A percentile compares a stretch with the other conserved stretches of the same genome.
These are phyloP conservation scores for Gymnopilus dilepis DNA, from an alignment of 768 basidiomycete genomes.

Conservation along the genomic window DNA sequence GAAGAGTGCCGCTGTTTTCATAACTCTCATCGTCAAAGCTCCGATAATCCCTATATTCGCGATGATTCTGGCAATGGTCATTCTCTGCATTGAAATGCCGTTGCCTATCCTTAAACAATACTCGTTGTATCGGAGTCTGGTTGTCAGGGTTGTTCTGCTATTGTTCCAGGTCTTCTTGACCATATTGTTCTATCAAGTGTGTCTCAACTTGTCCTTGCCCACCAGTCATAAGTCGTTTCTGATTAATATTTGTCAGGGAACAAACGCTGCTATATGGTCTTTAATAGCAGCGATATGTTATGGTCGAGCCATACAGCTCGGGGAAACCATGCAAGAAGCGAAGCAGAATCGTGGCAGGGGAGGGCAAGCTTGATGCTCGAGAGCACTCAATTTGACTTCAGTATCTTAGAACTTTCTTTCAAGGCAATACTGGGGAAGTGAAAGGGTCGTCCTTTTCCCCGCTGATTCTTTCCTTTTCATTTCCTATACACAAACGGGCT, in stretches of 20 bases:
- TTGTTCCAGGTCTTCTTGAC: slow-evolving; percentile 65
- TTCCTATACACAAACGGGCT: slow-evolving; percentile 24
- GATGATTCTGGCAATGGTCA: slow-evolving; percentile 61
- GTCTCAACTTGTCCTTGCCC: slow-evolving; percentile 18
- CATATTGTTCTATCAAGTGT: slow-evolving; percentile 79
- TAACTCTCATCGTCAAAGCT: slow-evolving; percentile 74
- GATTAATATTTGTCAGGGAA: slow-evolving; percentile 60
- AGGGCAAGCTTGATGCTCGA: slow-evolving; percentile 53
- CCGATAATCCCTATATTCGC: slow-evolving; percentile 77
- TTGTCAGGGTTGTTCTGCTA: slow-evolving; percentile 65
- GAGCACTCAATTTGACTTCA: slow-evolving; percentile 12
- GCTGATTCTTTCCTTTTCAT: slow-evolving; percentile 26
- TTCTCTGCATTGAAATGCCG: slow-evolving; percentile 77
- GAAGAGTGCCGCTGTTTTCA: slow-evolving; percentile 63
- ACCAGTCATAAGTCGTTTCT: slow-evolving; percentile 9
- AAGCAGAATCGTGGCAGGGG: slow-evolving; percentile 65
- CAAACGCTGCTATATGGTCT: slow-evolving; percentile 83
- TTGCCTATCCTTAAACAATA: slow-evolving; percentile 59
- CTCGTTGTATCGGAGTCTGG: slow-evolving; percentile 67
- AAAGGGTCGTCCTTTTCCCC: slow-evolving; percentile 22
- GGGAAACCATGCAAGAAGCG: slow-evolving; percentile 72
- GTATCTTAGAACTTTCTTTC: slow-evolving; percentile 18
- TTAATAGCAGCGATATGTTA: slow-evolving; percentile 75
- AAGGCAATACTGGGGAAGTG: slow-evolving; percentile 23
- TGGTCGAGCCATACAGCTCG: slow-evolving; percentile 62